A percentile compares a stretch with the other conserved stretches of the same genome.
Evolutionary conservation across 1,284 basidiomycete genomes (phyloP).

Genomic region (Prillingera fragicola): DNA sequence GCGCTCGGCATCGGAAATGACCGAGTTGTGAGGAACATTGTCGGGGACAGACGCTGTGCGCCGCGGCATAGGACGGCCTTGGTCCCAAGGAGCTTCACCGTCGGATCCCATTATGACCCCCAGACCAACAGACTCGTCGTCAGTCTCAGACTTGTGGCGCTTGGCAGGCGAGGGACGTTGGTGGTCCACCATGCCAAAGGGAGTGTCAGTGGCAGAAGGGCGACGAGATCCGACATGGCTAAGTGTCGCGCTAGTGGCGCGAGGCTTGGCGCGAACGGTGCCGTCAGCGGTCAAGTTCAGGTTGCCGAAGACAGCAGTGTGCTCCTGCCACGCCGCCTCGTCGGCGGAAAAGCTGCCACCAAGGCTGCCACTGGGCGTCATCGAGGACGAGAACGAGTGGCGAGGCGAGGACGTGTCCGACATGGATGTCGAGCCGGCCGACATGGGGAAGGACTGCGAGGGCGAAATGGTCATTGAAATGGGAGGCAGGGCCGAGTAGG

Average conservation of each 20-base stretch:
- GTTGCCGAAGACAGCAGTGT: slow-evolving; percentile 18
- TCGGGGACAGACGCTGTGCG: slow-evolving; percentile 27
- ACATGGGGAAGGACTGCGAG: slow-evolving; percentile 12
- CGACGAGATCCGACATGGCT: slow-evolving; percentile 7
- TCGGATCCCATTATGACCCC: slow-evolving; percentile 18
- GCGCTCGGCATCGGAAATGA: too few species aligned
- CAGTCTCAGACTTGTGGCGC: slow-evolving; percentile 37
- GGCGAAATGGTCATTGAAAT: slow-evolving; percentile 14
- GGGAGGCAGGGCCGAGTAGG: slow-evolving; percentile 13
- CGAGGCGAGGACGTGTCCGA: slow-evolving; percentile 16
- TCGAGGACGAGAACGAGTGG: slow-evolving; percentile 14
- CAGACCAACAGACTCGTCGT: slow-evolving; percentile 24
- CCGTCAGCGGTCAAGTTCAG: slow-evolving; percentile 9
- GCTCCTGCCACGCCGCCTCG: slow-evolving; percentile 15
- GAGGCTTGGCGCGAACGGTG: slow-evolving; percentile 12
- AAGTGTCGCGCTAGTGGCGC: slow-evolving; percentile 5
- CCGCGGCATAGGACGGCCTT: slow-evolving; percentile 6
- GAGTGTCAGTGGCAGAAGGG: background rate
- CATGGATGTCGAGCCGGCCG: slow-evolving; percentile 7
- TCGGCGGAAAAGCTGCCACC: slow-evolving; percentile 10
- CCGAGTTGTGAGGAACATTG: slow-evolving; percentile 2
- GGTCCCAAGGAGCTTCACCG: background rate
- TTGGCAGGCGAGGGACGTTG: slow-evolving; percentile 8
- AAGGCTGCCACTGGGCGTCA: slow-evolving; percentile 7
- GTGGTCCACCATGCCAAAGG: background rate